Evolutionary conservation across 352 stramenopile genomes (phyloP).

Genomic region (Saprolegnia parasitica): DNA sequence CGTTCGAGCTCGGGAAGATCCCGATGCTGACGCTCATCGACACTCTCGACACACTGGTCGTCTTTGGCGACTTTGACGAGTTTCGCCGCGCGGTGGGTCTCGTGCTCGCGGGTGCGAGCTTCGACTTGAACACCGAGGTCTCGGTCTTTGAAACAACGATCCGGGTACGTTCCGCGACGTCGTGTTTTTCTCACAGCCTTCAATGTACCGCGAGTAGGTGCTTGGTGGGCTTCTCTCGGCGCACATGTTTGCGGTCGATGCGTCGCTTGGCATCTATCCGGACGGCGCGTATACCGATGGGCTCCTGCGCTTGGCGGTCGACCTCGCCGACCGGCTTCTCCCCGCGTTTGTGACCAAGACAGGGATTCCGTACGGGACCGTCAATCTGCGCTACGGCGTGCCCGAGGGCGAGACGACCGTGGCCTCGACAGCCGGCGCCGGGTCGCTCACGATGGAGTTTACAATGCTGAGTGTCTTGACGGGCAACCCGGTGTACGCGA

Average conservation of each 20-base stretch:
- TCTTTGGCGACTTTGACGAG: slow-evolving; percentile 70
- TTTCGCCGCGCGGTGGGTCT: slow-evolving; percentile 69
- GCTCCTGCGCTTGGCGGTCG: slow-evolving; percentile 90
- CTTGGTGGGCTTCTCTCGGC: slow-evolving; percentile 88
- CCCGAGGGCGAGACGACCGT: slow-evolving; percentile 92
- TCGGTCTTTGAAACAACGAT: slow-evolving; percentile 94
- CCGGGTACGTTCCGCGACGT: slow-evolving; percentile 47
- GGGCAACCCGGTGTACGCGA: slow-evolving; percentile 58
- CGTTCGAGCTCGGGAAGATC: slow-evolving; percentile 75
- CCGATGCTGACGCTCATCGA: slow-evolving; percentile 88
- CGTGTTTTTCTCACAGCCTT: no score
- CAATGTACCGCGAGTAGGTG: slow-evolving; percentile 26
- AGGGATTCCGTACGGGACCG: slow-evolving; percentile 95
- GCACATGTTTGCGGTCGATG: slow-evolving; percentile 75
- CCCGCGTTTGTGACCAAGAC: slow-evolving; percentile 95
- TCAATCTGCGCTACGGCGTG: slow-evolving; percentile 91
- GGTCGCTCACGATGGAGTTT: slow-evolving; percentile 96
- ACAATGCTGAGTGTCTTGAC: slow-evolving; percentile 90
- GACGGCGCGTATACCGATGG: slow-evolving; percentile 84
- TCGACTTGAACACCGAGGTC: slow-evolving; percentile 85
- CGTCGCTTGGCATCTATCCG: slow-evolving; percentile 44
- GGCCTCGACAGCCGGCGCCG: slow-evolving; percentile 93
- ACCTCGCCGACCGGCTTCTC: slow-evolving; percentile 94
- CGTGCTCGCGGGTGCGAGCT: slow-evolving; percentile 53
- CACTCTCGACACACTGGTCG: slow-evolving; percentile 83